A percentile compares a stretch with the other conserved stretches of the same genome.
Evolutionary conservation across 495 filamentous ascomycete genomes (phyloP).

Genomic region (Chaetomidium leptoderma): DNA sequence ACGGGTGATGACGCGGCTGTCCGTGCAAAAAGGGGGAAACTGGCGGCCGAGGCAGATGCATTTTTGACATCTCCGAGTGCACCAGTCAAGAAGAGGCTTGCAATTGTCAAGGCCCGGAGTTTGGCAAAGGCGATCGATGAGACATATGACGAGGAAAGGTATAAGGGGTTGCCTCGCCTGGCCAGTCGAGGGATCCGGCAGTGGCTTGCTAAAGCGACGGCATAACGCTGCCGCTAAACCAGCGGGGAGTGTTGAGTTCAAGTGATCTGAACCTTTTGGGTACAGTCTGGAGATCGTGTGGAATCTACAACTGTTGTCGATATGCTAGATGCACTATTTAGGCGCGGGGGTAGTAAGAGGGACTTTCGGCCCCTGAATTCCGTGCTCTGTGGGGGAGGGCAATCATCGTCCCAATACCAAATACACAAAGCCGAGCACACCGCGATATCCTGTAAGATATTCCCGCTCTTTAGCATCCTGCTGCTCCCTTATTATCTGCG

Average conservation of each 20-base stretch:
- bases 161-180: neutral
- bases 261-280: no score
- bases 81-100: neutral
- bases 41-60: neutral
- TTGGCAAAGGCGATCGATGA: slow-evolving; percentile 2
- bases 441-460: neutral
- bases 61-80: neutral
- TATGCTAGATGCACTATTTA: no score
- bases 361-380: no score
- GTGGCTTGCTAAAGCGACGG: neutral
- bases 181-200: neutral
- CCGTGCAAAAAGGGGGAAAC: neutral
- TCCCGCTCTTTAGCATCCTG: neutral
- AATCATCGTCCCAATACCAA: neutral
- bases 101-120: neutral
- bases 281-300: no score
- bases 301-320: no score
- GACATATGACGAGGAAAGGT: slow-evolving; percentile 6
- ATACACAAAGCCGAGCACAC: neutral
- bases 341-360: no score
- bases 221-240: no score
- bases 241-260: no score
- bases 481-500: neutral
- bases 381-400: no score
- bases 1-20: neutral